Evolutionary conservation across 2,329 filamentous ascomycete species (phyloP), one percentile per base, ranked within the genome.

Genomic region (Colletotrichum sp.): DNA sequence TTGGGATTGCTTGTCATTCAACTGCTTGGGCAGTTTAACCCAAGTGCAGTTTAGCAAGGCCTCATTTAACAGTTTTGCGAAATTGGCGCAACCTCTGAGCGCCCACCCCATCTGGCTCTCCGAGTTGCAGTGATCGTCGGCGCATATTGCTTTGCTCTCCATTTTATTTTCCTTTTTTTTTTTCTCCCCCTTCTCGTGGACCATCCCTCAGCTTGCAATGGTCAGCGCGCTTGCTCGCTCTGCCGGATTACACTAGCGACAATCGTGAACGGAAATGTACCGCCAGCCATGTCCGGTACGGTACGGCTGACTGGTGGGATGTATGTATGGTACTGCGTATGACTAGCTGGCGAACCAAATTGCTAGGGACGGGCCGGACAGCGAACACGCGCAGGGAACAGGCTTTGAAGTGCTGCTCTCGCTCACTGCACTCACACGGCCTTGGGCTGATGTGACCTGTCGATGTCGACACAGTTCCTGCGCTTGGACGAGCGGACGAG

Each of bases 331-430:
- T 49, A 12, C 39, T 32, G 27, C 22, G 13, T 34, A 22, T 66
- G 61, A 59, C 69, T 72, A 69, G 39, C 34, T 57, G 15, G 61
- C 15, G n/a, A 29, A 55, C 64, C 65, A 29, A 61, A 69, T 72
- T 77, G 65, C 73, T 77, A 77, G 76, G 76, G 73, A 77, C 76
- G 73, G 76, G 59, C 76, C 76, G 76, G 76, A 67, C 70, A 73
- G n/a, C 61, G 71, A 64, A 69, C 63, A n/a, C 69, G 32, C 19
- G 76, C 73, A 77, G 76, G 76, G 73, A 73, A 62, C 76, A 70
- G 65, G 73, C 72, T 64, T 65, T 12, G 30, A 39, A 39, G 66
- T 69, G 39, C 32, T 34, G 22, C 36, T 44, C 36, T 44, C 39
- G n/a, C 39, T 52, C 44, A 52, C 44, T 52, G n/a, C 44, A 22